phyloP scores from a whole-genome alignment of 2,329 filamentous ascomycete species.

The Fusarium nodosum region DNA sequence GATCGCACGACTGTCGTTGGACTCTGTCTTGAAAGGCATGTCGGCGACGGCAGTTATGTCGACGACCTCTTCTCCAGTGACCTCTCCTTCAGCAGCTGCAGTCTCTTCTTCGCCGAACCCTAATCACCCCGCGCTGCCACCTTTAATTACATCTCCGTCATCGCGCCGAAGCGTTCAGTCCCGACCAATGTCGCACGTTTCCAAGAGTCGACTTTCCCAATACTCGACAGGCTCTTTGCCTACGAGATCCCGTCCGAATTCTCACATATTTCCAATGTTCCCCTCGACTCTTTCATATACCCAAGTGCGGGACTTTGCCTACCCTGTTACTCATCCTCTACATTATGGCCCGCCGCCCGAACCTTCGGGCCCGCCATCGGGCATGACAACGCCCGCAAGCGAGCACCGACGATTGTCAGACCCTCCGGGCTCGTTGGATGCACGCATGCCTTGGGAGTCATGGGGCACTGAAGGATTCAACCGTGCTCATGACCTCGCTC shows the following conservation, averaged over 20 bases:
- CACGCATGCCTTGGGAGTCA: conserved; percentile 70
- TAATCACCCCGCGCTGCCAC: conserved; percentile 68
- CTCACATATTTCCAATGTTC: conserved; percentile 85
- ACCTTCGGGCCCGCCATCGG: conserved; percentile 76
- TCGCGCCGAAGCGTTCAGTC: conserved; percentile 71
- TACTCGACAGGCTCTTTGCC: conserved; percentile 80
- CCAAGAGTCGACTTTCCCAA: conserved; percentile 85
- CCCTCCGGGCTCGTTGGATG: conserved; percentile 81
- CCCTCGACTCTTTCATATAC: conserved; percentile 89
- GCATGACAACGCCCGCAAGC: conserved; percentile 86
- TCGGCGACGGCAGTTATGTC: conserved; percentile 68
- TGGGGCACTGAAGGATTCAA: conserved; percentile 68
- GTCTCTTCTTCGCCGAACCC: conserved; percentile 62
- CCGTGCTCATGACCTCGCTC: conserved; percentile 79
- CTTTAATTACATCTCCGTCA: conserved; percentile 69
- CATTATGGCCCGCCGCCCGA: conserved; percentile 94
- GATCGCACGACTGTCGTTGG: conserved; percentile 50
- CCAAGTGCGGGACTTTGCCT: conserved; percentile 96
- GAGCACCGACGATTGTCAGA: conserved; percentile 87
- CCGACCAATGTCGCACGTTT: conserved; percentile 79
- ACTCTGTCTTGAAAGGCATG: conserved; percentile 50
- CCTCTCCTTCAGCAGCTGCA: conserved; percentile 65
- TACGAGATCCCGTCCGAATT: conserved; percentile 81
- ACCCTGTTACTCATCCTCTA: conserved; percentile 83
- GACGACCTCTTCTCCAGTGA: conserved; percentile 66